Conservation (phyloP, 2,329 filamentous ascomycete genomes). For the Chrysosporium queenslandicum region DNA sequence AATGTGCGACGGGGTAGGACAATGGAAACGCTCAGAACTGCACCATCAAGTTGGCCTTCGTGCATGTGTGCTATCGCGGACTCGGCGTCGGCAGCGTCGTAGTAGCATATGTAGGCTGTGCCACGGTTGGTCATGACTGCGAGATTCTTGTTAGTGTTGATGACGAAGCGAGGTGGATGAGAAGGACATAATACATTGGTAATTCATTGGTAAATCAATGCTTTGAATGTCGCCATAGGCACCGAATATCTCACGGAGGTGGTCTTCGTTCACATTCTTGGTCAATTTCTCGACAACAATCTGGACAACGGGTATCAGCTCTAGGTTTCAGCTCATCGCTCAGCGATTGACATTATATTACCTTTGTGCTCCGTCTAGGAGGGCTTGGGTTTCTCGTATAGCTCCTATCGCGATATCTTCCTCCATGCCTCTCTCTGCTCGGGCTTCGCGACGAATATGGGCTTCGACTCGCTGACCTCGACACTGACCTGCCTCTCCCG, state of each 20-base stretch:
- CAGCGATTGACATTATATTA: constrained; percentile 10
- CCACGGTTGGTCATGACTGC: constrained; percentile 80
- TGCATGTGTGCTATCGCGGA: constrained; percentile 93
- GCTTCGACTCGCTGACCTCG: constrained; percentile 9
- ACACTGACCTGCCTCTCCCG: constrained; percentile 14
- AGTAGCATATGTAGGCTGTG: constrained; percentile 83
- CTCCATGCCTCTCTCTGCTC: constrained; percentile 34
- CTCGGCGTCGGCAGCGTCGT: constrained; percentile 68
- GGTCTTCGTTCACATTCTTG: constrained; percentile 82
- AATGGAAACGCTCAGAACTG: constrained; percentile 74
- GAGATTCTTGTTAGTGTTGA: background rate
- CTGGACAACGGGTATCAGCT: constrained; percentile 37
- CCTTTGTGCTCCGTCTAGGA: constrained; percentile 29
- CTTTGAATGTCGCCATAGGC: constrained; percentile 77
- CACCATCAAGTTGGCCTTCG: constrained; percentile 84
- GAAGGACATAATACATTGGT: constrained; percentile 53
- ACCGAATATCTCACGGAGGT: constrained; percentile 86
- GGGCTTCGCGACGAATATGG: constrained; percentile 27
- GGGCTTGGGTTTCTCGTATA: constrained; percentile 29
- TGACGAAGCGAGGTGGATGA: background rate
- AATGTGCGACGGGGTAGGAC: constrained; percentile 76
- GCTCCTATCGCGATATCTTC: constrained; percentile 32
- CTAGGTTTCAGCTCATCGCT: background rate
- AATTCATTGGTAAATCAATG: constrained; percentile 81
- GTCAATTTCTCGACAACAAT: constrained; percentile 94